Base-by-base conservation (phyloP, 768 basidiomycete species). In the Gloeophyllum trabeum region DNA sequence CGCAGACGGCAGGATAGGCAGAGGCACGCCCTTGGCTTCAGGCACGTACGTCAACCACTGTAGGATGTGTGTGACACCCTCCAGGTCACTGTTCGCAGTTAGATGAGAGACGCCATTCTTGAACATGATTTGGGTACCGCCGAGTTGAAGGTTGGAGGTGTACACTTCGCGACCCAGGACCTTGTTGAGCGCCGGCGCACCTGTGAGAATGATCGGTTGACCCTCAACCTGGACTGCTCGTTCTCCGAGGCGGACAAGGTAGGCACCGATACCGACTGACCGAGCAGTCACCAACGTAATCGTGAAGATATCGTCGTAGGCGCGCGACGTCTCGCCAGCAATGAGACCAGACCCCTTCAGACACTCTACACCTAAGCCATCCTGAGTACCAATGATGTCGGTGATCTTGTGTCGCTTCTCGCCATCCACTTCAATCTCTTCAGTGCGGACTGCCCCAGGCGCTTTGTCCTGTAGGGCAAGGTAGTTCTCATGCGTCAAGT, bases 51-150 rank as follows among this genome's bases (percentile, higher is more conserved):
- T 87, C 45, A 99, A 59, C 91, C 96, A 99, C 51, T 91, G 77
- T 35, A 97, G 66, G 50, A 98, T 97, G 45, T 92, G 85, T 20
- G 82, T 81, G 13, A 93, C 91, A 45, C 96, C 96, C 61, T 98
- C 89, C 24, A 99, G 67, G 58, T 99, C 96, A 58, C 91, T 97
- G 53, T 77, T 77, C 24, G 96, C 93, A 3, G 90, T 93, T 45
- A 98, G 67, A 59, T 99, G 96, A 4, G 94, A 96, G 43, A 98
- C 88, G 63, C 96, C 96, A 57, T 99, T 99, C 78, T 97, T 97
- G 78, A 91, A 87, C 96, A 99, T 98, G 70, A 99, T 98, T 57
- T 99, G 96, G n/a, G 96, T 98, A 42, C 96, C 96, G 48, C 96
- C 96, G 46, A 99, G 86, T 61, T 98, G 96, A 51, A 99, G 63